Conservation (phyloP, 257 asterid species). For the Solanum corneliomulleri region DNA sequence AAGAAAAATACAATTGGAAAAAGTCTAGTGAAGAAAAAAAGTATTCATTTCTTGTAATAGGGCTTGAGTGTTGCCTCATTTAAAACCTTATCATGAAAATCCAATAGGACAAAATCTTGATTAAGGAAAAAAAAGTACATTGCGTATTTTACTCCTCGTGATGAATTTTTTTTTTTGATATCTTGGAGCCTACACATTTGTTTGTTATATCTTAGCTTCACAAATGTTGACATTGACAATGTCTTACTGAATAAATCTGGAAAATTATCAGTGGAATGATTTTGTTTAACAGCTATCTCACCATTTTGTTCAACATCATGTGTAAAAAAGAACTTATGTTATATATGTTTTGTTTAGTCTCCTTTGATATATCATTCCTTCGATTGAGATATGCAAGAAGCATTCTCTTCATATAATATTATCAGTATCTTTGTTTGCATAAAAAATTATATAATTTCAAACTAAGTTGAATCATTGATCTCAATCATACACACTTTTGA, state of each 20-base stretch:
- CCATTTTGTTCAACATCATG: no score
- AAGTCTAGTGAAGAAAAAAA: neutral
- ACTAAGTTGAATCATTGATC: neutral
- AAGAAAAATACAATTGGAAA: neutral
- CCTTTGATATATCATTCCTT: neutral
- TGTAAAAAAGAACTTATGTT: neutral
- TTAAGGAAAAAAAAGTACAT: neutral
- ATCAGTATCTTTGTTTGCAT: neutral
- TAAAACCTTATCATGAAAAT: no score
- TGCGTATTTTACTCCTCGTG: neutral
- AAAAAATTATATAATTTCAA: neutral
- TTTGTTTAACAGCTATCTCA: neutral
- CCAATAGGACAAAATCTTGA: neutral
- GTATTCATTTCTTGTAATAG: neutral
- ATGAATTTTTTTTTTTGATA: no score
- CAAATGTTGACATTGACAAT: neutral
- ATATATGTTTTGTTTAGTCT: neutral
- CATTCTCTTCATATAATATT: no score
- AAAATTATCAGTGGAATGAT: neutral
- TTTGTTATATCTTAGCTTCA: neutral
- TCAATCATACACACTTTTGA: neutral
- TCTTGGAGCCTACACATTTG: neutral
- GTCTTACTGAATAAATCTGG: neutral
- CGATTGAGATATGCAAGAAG: neutral
- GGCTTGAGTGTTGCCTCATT: neutral